Evolutionary conservation across 1,139 yeast genomes (phyloP), one percentile per base, ranked within the genome.

Genomic region (Candida glucosophila): DNA sequence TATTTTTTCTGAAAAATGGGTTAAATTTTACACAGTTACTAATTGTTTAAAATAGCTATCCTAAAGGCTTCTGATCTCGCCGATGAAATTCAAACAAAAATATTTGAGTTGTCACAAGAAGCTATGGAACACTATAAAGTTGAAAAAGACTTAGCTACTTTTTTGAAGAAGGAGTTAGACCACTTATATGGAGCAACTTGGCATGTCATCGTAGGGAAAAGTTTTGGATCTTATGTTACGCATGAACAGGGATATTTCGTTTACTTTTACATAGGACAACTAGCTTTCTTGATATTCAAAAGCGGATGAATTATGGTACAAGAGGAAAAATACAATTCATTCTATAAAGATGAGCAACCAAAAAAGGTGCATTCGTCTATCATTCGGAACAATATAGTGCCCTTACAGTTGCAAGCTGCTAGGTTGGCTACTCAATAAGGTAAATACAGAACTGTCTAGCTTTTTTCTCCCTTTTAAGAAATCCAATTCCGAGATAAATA

Each of bases 201-300:
- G 98, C 97, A 90, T 50, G 92, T 86, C 16, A 74, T 90, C 32
- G 96, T 86, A 27, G 99, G 98, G 15, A 76, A 77, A 51, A 81
- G 81, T 44, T 90, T 90, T 55, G 97, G 97, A 4, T 77, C 92
- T 28, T 86, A 80, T 47, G 95, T 92, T 14, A 83, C 97, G 12
- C 98, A 92, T 47, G 88, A 72, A 43, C 70, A 80, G 35, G 93
- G 94, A 14, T 74, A 70, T 46, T 90, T 90, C 49, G 64, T 81
- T 17, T 88, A 90, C 54, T 82, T 83, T 44, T 86, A 85, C 53
- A 64, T 85, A 33, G 95, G 81, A 14, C 77, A 77, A 23, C 57
- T 76, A 38, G 96, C 96, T 10, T 69, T 86, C 37, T 64, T 90
- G 40, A 65, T 83, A 11, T 90, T 85, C 59, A 86, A 81, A 57